Percentiles rank a stretch among this genome's conserved stretches.
phyloP scores from a whole-genome alignment of 1,284 basidiomycete genomes.

The Leccinum fallax region DNA sequence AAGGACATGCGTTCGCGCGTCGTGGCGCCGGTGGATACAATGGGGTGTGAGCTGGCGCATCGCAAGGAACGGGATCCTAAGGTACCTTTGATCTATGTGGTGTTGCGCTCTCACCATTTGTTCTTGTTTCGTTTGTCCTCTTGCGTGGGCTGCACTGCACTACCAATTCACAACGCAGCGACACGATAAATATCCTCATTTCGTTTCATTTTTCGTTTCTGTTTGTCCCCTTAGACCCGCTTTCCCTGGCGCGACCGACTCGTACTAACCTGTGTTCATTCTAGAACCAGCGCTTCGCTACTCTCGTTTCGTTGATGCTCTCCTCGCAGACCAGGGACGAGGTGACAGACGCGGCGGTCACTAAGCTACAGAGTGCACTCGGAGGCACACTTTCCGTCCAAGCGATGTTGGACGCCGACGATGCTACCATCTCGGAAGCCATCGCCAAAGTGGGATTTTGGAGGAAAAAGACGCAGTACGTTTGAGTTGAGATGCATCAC shows the following conservation, averaged over 20 bases:
- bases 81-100: constrained; percentile 41
- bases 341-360: constrained; percentile 84
- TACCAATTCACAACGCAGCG: background rate
- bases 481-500: constrained; percentile 6
- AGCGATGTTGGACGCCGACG: constrained; percentile 68
- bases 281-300: constrained; percentile 80
- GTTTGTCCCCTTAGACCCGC: background rate
- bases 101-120: background rate
- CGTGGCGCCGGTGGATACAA: constrained; percentile 87
- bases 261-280: background rate
- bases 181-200: background rate
- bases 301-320: constrained; percentile 92
- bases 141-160: background rate
- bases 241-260: too few relatives aligned
- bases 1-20: constrained; percentile 75
- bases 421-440: constrained; percentile 64
- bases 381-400: constrained; percentile 79
- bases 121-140: background rate
- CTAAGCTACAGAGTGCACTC: constrained; percentile 72
- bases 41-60: constrained; percentile 82
- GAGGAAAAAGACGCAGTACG: constrained; percentile 81
- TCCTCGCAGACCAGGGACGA: constrained; percentile 96
- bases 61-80: constrained; percentile 63
- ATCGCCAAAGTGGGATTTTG: constrained; percentile 95
- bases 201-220: background rate